Evolutionary conservation across 176 grass and related monocot species (phyloP).

Genomic region (Musa troglodytarum): DNA sequence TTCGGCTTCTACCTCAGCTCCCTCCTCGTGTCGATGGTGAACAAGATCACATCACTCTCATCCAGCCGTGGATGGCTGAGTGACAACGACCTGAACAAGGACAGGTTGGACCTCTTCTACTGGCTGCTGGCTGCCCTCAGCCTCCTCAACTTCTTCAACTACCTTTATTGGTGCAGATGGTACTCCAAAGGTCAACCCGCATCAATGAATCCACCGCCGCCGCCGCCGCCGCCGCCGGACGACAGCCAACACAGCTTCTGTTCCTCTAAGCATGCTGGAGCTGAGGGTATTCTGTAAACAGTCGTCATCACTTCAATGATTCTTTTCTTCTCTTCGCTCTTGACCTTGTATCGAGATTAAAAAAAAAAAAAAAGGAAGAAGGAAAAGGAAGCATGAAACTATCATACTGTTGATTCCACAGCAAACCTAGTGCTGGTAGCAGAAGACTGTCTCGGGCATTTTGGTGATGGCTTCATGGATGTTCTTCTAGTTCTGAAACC

Average conservation of each 20-base stretch:
- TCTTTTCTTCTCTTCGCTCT: too few relatives aligned
- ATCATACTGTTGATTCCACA: too few relatives aligned
- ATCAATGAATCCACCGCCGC: not conserved
- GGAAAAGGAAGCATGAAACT: too few relatives aligned
- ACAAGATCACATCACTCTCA: conserved; percentile 4
- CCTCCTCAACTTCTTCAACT: conserved; percentile 1
- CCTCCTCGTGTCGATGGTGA: conserved; percentile 4
- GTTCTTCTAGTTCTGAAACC: too few relatives aligned
- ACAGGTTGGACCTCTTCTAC: conserved; percentile 12
- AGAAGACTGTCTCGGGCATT: too few relatives aligned
- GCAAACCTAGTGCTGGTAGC: too few relatives aligned
- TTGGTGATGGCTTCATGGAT: too few relatives aligned
- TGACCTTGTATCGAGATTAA: too few relatives aligned
- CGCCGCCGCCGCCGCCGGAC: not conserved
- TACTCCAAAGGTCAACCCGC: not conserved
- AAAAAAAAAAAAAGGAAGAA: too few relatives aligned
- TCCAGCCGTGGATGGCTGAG: not conserved
- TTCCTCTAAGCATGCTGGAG: not conserved
- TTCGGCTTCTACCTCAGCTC: conserved; percentile 17
- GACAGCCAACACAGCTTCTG: conserved; percentile 1
- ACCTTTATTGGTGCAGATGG: conserved; percentile 4
- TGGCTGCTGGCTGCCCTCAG: conserved; percentile 13
- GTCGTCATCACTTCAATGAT: not conserved
- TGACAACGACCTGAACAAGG: conserved; percentile 14
- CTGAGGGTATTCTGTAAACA: not conserved